Conservation (phyloP, 176 grass and related monocot genomes). For the Dendrocalamus sinicus region DNA sequence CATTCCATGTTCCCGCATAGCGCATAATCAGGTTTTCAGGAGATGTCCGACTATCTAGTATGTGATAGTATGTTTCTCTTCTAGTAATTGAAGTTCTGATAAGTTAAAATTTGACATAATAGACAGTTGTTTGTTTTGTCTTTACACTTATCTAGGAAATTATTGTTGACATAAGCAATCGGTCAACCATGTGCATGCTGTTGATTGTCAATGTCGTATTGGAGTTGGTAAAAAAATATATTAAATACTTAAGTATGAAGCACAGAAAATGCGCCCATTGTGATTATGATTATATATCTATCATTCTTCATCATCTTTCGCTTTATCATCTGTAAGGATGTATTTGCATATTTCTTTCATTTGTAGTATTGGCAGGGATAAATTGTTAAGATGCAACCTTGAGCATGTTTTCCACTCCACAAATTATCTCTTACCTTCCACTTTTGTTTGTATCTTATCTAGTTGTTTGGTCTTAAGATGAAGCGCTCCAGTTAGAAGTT, state of each 20-base stretch:
- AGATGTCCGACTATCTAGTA: neutral
- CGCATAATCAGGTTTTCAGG: neutral
- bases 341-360: neutral
- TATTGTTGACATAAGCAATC: neutral
- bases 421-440: neutral
- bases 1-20: neutral
- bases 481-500: constrained; percentile 23
- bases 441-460: constrained; percentile 1
- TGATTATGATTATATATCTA: neutral
- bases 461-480: constrained; percentile 10
- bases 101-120: constrained; percentile 6
- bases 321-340: neutral
- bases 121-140: neutral
- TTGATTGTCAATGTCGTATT: neutral
- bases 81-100: neutral
- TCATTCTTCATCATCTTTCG: neutral
- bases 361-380: neutral
- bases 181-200: neutral
- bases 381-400: constrained; percentile 6
- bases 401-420: neutral
- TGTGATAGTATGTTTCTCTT: neutral
- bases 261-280: neutral
- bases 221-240: neutral
- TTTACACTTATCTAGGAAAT: neutral
- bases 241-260: neutral